Percentiles rank a stretch among this genome's conserved stretches.
phyloP scores from a whole-genome alignment of 306 rosid genomes.

The Quercus agrifolia region DNA sequence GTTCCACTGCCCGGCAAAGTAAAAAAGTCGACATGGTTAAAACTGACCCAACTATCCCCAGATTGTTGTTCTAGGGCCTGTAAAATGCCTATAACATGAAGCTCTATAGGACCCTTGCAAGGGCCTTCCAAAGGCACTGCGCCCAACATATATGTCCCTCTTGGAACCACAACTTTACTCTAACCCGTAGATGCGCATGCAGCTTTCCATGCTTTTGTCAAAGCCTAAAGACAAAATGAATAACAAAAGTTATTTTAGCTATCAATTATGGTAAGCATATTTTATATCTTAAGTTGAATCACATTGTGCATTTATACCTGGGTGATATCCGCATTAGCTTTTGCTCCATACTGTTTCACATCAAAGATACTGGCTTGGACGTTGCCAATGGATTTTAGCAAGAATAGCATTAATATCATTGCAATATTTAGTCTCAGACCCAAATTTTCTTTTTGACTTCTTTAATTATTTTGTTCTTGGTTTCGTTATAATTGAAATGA shows the following conservation, averaged over 20 bases:
- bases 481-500: too few relatives aligned
- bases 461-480: too few relatives aligned
- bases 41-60: conserved; percentile 34
- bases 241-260: neutral
- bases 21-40: conserved; percentile 20
- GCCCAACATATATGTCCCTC: conserved; percentile 13
- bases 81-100: conserved; percentile 27
- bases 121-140: conserved; percentile 23
- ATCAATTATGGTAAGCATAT: neutral
- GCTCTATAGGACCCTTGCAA: conserved; percentile 35
- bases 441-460: neutral
- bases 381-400: neutral
- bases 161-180: conserved; percentile 19
- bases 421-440: neutral
- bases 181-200: conserved; percentile 9
- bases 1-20: conserved; percentile 41
- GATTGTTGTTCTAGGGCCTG: conserved; percentile 14
- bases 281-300: too few relatives aligned
- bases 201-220: neutral
- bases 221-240: conserved; percentile 7
- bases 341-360: conserved; percentile 19
- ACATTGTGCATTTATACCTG: neutral
- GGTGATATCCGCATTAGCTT: conserved; percentile 8
- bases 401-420: neutral
- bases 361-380: neutral